Conservation (phyloP, 805 yeast genomes). For the Saturnispora silvae region DNA sequence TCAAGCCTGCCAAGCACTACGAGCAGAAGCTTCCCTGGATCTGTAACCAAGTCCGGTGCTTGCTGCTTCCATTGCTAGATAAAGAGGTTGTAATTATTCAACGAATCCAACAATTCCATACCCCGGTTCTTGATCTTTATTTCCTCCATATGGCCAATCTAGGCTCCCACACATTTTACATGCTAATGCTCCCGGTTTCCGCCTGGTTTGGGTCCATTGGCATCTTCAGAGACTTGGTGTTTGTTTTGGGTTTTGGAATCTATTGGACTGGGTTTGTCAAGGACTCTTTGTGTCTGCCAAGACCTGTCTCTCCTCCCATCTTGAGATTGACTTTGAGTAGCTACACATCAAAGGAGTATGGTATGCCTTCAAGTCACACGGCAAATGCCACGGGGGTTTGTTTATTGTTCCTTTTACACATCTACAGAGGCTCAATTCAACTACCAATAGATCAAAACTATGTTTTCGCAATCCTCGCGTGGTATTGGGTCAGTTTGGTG, state of each 20-base stretch:
- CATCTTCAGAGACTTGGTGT: constrained; percentile 48
- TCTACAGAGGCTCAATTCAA: constrained; percentile 7
- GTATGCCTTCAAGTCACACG: constrained; percentile 90
- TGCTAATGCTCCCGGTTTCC: constrained; percentile 75
- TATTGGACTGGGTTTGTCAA: constrained; percentile 65
- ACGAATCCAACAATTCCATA: constrained; percentile 44
- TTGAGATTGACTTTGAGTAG: constrained; percentile 82
- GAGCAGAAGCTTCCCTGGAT: constrained; percentile 41
- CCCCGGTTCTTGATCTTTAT: constrained; percentile 50
- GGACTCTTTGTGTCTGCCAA: constrained; percentile 80
- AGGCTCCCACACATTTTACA: constrained; percentile 92
- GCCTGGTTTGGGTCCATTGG: constrained; percentile 64
- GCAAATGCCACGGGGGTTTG: constrained; percentile 88
- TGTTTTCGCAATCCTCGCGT: constrained; percentile 16
- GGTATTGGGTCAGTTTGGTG: constrained; percentile 56
- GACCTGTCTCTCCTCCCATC: constrained; percentile 88
- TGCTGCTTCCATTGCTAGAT: constrained; percentile 45
- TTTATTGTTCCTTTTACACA: constrained; percentile 30
- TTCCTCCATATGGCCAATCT: constrained; percentile 83
- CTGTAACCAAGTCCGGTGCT: constrained; percentile 44
- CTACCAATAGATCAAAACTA: constrained; percentile 9
- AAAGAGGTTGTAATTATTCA: constrained; percentile 55
- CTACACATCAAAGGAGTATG: constrained; percentile 89
- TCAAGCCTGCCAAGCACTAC: constrained; percentile 58
- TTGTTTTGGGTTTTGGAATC: constrained; percentile 59